Evolutionary conservation across 441 rosid species (phyloP).

Genomic region (Erodium chrysanthum): DNA sequence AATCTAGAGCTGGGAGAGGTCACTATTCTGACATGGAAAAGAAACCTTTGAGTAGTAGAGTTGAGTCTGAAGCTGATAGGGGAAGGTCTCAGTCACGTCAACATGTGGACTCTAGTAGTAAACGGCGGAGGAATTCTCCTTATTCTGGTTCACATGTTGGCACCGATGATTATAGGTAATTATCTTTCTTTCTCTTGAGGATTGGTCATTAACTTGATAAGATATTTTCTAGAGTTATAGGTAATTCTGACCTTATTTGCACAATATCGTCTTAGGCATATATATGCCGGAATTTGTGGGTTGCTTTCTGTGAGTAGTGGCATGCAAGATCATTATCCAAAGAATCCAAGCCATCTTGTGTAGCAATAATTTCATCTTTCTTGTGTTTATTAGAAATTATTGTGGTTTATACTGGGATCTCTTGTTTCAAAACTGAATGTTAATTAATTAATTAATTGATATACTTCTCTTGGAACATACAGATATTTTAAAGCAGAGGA

Average conservation of each 20-base stretch:
- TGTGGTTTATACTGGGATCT: background rate
- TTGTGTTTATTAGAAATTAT: background rate
- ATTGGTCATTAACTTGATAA: background rate
- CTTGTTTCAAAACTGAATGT: background rate
- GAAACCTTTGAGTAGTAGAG: slow-evolving; percentile 39
- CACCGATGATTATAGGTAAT: slow-evolving; percentile 66
- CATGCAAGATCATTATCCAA: background rate
- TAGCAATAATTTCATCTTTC: background rate
- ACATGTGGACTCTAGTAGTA: slow-evolving; percentile 33
- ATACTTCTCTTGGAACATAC: slow-evolving; percentile 10
- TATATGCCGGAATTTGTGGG: background rate
- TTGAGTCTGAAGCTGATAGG: slow-evolving; percentile 51
- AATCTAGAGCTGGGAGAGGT: slow-evolving; percentile 34
- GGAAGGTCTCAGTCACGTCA: slow-evolving; percentile 61
- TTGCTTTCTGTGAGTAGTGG: background rate
- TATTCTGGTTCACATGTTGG: slow-evolving; percentile 49
- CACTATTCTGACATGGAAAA: slow-evolving; percentile 37
- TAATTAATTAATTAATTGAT: background rate
- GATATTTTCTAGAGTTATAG: background rate
- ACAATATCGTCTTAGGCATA: background rate
- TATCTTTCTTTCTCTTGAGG: background rate
- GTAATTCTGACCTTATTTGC: background rate
- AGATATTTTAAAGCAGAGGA: slow-evolving; percentile 56
- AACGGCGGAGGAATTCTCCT: slow-evolving; percentile 43
- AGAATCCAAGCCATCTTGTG: background rate